A percentile compares a stretch with the other conserved stretches of the same genome.
Evolutionary conservation across 805 yeast genomes (phyloP).

Genomic region (Huiozyma naganishii): DNA sequence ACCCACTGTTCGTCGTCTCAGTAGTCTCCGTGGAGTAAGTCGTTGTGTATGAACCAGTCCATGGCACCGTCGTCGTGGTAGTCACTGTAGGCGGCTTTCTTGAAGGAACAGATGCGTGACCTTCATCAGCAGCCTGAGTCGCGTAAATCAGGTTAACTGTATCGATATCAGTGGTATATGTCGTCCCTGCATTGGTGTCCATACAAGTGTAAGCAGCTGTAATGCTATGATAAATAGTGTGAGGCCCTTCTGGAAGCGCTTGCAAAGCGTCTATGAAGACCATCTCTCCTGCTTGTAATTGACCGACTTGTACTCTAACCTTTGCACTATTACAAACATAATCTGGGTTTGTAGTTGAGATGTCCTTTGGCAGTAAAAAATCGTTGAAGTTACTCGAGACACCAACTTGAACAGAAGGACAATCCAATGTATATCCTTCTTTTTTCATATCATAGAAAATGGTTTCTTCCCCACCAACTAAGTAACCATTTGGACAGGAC

Average conservation of each 20-base stretch:
- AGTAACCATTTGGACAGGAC: constrained; percentile 24
- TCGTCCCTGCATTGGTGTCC: constrained; percentile 18
- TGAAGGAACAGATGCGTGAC: constrained; percentile 7
- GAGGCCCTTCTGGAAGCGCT: constrained; percentile 10
- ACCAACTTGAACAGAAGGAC: constrained; percentile 20
- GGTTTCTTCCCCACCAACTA: constrained; percentile 19
- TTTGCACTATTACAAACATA: constrained; percentile 17
- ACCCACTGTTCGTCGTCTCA: constrained; percentile 1
- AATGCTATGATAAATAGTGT: constrained; percentile 15
- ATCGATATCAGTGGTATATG: constrained; percentile 9
- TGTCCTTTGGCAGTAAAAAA: constrained; percentile 25
- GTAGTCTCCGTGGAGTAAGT: constrained; percentile 2
- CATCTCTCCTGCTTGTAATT: constrained; percentile 20
- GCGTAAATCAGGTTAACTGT: constrained; percentile 1
- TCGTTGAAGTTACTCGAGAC: constrained; percentile 25
- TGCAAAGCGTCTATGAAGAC: constrained; percentile 28
- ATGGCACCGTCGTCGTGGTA: constrained; percentile 1
- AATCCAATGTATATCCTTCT: constrained; percentile 26
- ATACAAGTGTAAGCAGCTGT: constrained; percentile 18
- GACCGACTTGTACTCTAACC: constrained; percentile 12
- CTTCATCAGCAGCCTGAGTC: constrained; percentile 8
- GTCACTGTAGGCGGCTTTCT: constrained; percentile 1
- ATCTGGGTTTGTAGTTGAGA: constrained; percentile 8
- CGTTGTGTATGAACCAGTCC: constrained; percentile 1
- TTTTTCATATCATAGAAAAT: constrained; percentile 26